Conservation (phyloP, 2,329 filamentous ascomycete genomes). For the Fusarium brachygibbosum region DNA sequence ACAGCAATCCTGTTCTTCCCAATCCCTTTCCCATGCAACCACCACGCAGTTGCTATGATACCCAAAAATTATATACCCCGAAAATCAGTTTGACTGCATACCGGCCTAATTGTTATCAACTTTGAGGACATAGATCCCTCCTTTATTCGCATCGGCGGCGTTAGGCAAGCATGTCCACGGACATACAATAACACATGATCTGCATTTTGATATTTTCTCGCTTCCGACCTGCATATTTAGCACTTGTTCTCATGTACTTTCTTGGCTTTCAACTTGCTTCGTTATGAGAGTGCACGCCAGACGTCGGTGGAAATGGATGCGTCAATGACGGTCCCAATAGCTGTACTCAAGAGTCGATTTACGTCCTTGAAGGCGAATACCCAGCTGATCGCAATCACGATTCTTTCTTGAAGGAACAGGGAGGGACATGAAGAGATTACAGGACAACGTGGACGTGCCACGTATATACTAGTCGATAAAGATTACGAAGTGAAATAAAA, state of each 20-base stretch:
- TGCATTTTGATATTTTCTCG: slow-evolving; percentile 25
- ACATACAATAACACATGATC: slow-evolving; percentile 16
- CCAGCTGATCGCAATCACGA: slow-evolving; percentile 1
- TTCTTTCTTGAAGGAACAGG: slow-evolving; percentile 18
- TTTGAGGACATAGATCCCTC: slow-evolving; percentile 18
- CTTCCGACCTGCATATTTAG: slow-evolving; percentile 10
- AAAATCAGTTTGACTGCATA: slow-evolving; percentile 5
- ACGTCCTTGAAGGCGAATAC: slow-evolving; percentile 5
- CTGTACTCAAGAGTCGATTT: slow-evolving; percentile 7
- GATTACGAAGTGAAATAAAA: slow-evolving; percentile 17
- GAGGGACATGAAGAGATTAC: slow-evolving; percentile 11
- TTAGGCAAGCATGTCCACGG: slow-evolving; percentile 32
- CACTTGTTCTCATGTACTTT: slow-evolving; percentile 4
- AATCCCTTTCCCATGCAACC: slow-evolving; percentile 23
- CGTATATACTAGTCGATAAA: slow-evolving; percentile 24
- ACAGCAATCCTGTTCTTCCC: slow-evolving; percentile 11
- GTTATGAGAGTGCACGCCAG: slow-evolving; percentile 1
- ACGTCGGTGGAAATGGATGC: not conserved
- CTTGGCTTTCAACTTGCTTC: slow-evolving; percentile 21
- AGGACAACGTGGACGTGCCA: slow-evolving; percentile 7
- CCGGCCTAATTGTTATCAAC: slow-evolving; percentile 19
- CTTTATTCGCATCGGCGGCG: slow-evolving; percentile 39
- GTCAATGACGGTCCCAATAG: not conserved
- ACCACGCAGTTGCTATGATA: slow-evolving; percentile 44
- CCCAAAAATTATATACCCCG: slow-evolving; percentile 33